Percentiles rank a stretch among this genome's conserved stretches.
Evolutionary conservation across 257 asterid species (phyloP).

Genomic region (Apocynum venetum): DNA sequence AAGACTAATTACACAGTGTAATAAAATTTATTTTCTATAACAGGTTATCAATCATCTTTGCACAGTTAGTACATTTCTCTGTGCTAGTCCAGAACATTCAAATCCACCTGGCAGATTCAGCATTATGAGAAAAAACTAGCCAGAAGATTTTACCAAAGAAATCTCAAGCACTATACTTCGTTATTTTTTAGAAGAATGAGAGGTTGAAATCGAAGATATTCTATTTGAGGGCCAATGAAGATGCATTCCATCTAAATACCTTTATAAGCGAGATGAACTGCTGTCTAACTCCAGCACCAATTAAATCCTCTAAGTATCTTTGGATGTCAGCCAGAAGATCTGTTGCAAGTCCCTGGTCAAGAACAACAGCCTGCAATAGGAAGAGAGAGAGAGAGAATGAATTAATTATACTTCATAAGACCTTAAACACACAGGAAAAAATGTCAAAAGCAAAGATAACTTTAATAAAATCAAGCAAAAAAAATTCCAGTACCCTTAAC

Average conservation of each 20-base stretch:
- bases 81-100: background rate
- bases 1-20: background rate
- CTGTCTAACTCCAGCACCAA: slow-evolving; percentile 69
- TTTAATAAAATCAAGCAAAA: slow-evolving; percentile 16
- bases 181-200: background rate
- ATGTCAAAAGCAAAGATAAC: background rate
- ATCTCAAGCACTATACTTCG: background rate
- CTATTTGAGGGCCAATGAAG: background rate
- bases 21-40: background rate
- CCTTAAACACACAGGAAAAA: background rate
- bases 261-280: slow-evolving; percentile 65
- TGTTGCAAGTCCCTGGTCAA: slow-evolving; percentile 80
- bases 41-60: background rate
- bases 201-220: background rate
- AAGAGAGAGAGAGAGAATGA: background rate
- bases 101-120: background rate
- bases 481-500: slow-evolving; percentile 54
- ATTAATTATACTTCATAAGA: background rate
- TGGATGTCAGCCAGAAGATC: slow-evolving; percentile 76
- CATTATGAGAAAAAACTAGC: background rate
- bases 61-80: background rate
- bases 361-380: slow-evolving; percentile 78
- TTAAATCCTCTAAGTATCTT: slow-evolving; percentile 64
- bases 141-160: background rate
- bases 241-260: slow-evolving; percentile 36